Evolutionary conservation across 306 rosid species (phyloP).

Genomic region (Cyamopsis tetragonoloba): DNA sequence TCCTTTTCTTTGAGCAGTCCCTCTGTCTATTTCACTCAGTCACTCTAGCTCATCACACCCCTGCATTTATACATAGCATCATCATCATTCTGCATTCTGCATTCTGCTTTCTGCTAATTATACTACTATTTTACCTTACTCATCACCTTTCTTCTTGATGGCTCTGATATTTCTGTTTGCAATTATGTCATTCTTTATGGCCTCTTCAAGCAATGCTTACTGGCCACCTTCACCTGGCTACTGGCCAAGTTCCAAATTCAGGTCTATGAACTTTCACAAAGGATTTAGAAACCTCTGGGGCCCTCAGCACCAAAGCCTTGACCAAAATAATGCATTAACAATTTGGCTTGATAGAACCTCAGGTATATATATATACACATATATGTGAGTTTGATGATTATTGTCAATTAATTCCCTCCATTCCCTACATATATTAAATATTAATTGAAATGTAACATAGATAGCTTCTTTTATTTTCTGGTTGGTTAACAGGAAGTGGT

Average conservation of each 20-base stretch:
- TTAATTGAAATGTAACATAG: neutral
- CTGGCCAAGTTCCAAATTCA: conserved; percentile 86
- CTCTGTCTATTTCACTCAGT: conserved; percentile 31
- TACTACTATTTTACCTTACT: conserved; percentile 19
- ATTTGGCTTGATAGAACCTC: conserved; percentile 90
- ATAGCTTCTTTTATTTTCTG: too few species aligned
- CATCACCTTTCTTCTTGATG: conserved; percentile 42
- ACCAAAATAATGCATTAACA: conserved; percentile 56
- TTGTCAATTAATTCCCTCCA: neutral
- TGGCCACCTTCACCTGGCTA: conserved; percentile 92
- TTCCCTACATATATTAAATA: neutral
- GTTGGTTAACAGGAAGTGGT: conserved; percentile 71
- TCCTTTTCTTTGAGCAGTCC: conserved; percentile 23
- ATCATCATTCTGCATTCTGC: conserved; percentile 37
- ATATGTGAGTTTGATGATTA: conserved; percentile 14
- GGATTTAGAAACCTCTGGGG: conserved; percentile 91
- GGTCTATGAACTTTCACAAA: conserved; percentile 52
- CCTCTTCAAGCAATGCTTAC: conserved; percentile 53
- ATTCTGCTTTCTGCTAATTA: conserved; percentile 29
- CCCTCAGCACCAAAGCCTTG: conserved; percentile 65
- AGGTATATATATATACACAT: too few species aligned
- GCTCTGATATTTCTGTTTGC: conserved; percentile 36
- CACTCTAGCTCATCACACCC: too few species aligned
- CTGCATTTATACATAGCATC: conserved; percentile 49
- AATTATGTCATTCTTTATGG: conserved; percentile 33